Conservation (phyloP, 371 early-diverging fungal species). For the Chytridiales sp. region DNA sequence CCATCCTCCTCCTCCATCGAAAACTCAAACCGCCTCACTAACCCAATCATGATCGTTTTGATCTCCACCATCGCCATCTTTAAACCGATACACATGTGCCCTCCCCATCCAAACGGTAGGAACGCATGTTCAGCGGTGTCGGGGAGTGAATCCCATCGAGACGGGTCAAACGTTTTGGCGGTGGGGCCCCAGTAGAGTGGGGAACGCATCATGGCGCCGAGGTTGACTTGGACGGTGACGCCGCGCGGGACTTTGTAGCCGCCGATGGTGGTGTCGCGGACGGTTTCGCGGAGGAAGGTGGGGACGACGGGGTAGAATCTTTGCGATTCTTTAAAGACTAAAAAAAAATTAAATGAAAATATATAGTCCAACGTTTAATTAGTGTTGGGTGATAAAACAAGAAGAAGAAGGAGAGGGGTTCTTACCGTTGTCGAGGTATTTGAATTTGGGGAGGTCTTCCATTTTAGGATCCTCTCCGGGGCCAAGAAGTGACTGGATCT, state of each 20-base stretch:
- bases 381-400: no score
- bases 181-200: background rate
- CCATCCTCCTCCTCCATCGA: background rate
- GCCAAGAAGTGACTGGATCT: constrained; percentile 51
- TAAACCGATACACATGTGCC: constrained; percentile 35
- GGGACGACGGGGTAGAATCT: constrained; percentile 37
- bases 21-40: background rate
- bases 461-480: constrained; percentile 42
- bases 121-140: constrained; percentile 16
- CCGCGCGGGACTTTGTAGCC: no score
- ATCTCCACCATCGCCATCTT: constrained; percentile 44
- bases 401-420: no score
- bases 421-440: constrained; percentile 44
- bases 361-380: no score
- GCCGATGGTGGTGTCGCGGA: no score
- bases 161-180: background rate
- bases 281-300: no score
- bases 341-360: no score
- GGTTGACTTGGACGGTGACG: no score
- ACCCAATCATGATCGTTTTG: constrained; percentile 13
- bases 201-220: no score
- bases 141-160: background rate
- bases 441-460: constrained; percentile 40
- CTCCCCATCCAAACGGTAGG: constrained; percentile 35
- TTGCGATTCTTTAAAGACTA: constrained; percentile 24